Percentiles rank a stretch among this genome's conserved stretches.
These are phyloP conservation scores for Pythium aquatile DNA, from an alignment of 352 stramenopile genomes.

Conservation along the genomic window DNA sequence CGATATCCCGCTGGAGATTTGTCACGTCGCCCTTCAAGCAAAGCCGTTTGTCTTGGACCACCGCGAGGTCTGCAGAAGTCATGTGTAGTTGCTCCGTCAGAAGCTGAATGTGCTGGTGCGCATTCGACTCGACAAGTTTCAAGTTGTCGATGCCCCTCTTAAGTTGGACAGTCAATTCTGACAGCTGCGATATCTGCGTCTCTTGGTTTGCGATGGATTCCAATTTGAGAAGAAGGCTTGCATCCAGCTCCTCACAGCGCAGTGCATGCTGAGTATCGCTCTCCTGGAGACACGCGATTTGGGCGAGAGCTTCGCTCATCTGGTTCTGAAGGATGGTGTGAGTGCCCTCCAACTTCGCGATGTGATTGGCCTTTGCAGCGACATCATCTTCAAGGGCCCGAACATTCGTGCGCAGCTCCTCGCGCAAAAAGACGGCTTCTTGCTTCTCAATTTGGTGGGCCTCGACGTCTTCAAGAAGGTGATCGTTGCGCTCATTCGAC, in stretches of 20 bases:
- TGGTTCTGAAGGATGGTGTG: neutral
- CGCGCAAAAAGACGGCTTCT: neutral
- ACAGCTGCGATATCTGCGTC: neutral
- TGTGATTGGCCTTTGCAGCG: neutral
- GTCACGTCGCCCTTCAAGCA: conserved; percentile 1
- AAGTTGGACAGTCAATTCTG: neutral
- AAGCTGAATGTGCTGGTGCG: neutral
- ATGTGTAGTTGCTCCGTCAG: conserved; percentile 7
- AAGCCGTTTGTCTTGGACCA: neutral
- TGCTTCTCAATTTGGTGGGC: conserved; percentile 6
- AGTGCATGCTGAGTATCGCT: conserved; percentile 2
- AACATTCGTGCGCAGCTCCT: conserved; percentile 4
- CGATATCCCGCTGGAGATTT: neutral
- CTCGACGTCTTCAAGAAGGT: conserved; percentile 19
- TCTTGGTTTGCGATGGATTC: conserved; percentile 3
- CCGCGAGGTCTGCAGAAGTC: conserved; percentile 4
- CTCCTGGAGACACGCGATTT: conserved; percentile 3
- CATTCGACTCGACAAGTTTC: neutral
- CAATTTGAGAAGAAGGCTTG: neutral
- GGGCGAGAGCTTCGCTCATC: neutral
- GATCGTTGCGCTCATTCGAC: conserved; percentile 8
- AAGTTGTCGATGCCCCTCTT: neutral
- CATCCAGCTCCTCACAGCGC: conserved; percentile 11
- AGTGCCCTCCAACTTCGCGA: conserved; percentile 1
- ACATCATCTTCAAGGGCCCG: neutral